Evolutionary conservation across 768 basidiomycete species (phyloP).

Genomic region (Suillus alpinus): DNA sequence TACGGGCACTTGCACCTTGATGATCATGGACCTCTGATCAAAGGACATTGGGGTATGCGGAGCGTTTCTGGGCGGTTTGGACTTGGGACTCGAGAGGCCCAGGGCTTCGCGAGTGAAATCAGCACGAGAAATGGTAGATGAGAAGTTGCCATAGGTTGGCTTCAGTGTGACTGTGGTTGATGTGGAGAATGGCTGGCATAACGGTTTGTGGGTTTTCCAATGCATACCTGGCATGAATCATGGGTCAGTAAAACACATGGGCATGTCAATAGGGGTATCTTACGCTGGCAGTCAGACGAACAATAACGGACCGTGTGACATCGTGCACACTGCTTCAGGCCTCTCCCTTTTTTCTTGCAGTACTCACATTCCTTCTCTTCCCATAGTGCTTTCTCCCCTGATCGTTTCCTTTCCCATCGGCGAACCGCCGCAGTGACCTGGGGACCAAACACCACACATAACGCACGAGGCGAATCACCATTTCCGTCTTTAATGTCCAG

Average conservation of each 20-base stretch:
- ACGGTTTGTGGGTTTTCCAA: constrained; percentile 48
- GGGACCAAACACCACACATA: constrained; percentile 38
- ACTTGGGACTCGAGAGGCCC: constrained; percentile 24
- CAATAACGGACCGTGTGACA: constrained; percentile 53
- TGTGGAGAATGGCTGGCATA: constrained; percentile 44
- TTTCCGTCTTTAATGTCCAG: constrained; percentile 40
- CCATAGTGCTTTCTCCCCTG: constrained; percentile 39
- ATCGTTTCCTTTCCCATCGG: constrained; percentile 47
- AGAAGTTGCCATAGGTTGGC: constrained; percentile 35
- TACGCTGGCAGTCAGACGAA: constrained; percentile 53
- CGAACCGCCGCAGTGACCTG: constrained; percentile 41
- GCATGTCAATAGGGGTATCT: constrained; percentile 14
- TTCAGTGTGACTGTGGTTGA: constrained; percentile 45
- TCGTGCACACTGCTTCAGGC: constrained; percentile 40
- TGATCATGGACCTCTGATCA: constrained; percentile 40
- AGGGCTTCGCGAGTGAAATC: constrained; percentile 28
- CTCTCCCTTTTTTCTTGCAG: constrained; percentile 28
- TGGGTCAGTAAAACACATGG: background rate
- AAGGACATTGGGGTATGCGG: constrained; percentile 19
- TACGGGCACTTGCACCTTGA: constrained; percentile 54
- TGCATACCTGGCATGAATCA: constrained; percentile 33
- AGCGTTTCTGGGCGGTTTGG: constrained; percentile 17
- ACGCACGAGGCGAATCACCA: constrained; percentile 30
- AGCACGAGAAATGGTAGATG: constrained; percentile 22
- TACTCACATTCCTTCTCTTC: constrained; percentile 43